Base-by-base conservation (phyloP, 2,329 filamentous ascomycete genomes). In the Paraphaeosphaeria minitans region DNA sequence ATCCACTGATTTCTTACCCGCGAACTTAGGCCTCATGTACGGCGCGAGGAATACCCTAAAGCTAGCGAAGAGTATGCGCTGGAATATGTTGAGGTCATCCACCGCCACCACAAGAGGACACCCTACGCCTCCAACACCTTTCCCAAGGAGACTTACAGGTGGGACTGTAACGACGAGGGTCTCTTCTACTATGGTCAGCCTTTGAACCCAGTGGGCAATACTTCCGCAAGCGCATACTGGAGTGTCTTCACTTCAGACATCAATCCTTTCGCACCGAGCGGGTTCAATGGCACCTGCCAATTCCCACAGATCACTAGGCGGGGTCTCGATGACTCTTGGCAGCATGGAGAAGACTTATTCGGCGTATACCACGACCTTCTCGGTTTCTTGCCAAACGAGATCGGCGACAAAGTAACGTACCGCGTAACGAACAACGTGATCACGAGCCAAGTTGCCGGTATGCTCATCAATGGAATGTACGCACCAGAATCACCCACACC, bases 91-190 rank as follows among this genome's bases (percentile, higher is more conserved):
- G 91, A 94, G 77, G 79, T 93, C 83, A 89, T 93, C 51, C 91
- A 95, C 70, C 85, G 92, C 53, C 92, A 95, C 72, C 91, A 95
- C 76, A 95, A 95, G 73, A 85, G 92, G 22, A 95, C 91, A 0
- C 91, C 91, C 0, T 95, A 95, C 72, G 85, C 89, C 1, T 82
- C 84, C 54, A 96, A 95, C 71, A 86, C 87, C 0, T 94, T 95
- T 67, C 91, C 91, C 0, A 79, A 85, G 0, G 92, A 95, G 72
- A 79, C 85, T 0, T 90, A 91, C 70, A 78, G 80, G 19, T 95
- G 91, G 91, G 77, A 89, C 70, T 95, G 91, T 73, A 79, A 86
- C 56, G 87, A 92, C 62, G 82, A 88, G 66, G 87, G 83, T 0
- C 81, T 93, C 1, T 92, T 87, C 76, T 88, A 87, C 75, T 91